Evolutionary conservation across 106 monocot species (phyloP), one percentile per base, ranked within the genome.

Genomic region (Acanthochlamys bracteata): DNA sequence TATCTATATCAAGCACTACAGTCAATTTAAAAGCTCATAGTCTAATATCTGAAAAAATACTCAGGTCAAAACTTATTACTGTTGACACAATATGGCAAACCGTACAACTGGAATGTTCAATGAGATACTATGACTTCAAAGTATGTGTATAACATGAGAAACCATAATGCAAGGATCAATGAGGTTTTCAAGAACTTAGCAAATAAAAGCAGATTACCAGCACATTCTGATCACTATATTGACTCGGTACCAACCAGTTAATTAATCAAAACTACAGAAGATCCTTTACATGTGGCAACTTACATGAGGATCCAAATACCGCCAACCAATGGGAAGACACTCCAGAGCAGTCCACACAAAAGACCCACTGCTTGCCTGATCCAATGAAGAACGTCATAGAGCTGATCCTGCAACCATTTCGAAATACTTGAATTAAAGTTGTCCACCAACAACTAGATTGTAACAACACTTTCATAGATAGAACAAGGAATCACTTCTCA

Each of bases 331-430:
- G 96, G 96, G 49, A 96, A 66, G 1, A 82, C 78, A 16, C 96
- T 90, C 82, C 88, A 96, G 12, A 91, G 27, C 76, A 96, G 70
- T 57, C 96, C 96, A 60, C 81, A 90, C 11, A 76, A 42, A 49
- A 90, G 78, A 13, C 94, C 94, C 58, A 84, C 11, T 62, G 24
- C 84, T 69, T 96, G 96, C 64, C 96, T 73, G 70, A 96, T 91
- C 96, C 96, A 96, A 66, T 96, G 91, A 68, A 95, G 72, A 33
- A 74, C 85, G 55, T 96, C 96, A 24, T 71, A 63, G 74, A 96
- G 68, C 66, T 96, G 76, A 79, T 96, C 96, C 94, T 95, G 57
- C 52, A 80, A 14, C 4, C 16, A 19, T 10, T 43, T 20, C 53
- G 20, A 15, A 10, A 19, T 16, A 17, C 17, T 24, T 20, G 10